phyloP scores from a whole-genome alignment of 164 flowering plant genomes.

The Piper longum region DNA sequence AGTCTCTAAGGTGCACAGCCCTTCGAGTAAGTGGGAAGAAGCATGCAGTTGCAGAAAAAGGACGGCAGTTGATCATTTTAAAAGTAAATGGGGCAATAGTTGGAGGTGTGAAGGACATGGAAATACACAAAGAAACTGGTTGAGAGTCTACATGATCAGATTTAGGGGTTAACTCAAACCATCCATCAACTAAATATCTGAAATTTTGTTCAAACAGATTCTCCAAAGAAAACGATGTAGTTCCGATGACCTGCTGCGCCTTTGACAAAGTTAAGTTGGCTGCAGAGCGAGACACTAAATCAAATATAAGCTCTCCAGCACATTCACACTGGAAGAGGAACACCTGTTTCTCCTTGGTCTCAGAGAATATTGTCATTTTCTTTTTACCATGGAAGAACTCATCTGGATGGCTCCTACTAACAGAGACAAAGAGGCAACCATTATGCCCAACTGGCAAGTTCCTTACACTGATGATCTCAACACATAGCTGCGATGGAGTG shows the following conservation, averaged over 20 bases:
- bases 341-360: conserved; percentile 52
- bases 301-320: conserved; percentile 53
- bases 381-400: conserved; percentile 34
- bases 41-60: conserved; percentile 33
- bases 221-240: conserved; percentile 40
- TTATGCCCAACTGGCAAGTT: conserved; percentile 51
- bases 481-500: conserved; percentile 33
- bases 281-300: conserved; percentile 33
- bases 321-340: conserved; percentile 74
- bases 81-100: conserved; percentile 31
- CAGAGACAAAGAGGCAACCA: conserved; percentile 42
- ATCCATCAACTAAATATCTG: conserved; percentile 45
- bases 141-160: conserved; percentile 12
- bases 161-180: conserved; percentile 51
- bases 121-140: conserved; percentile 49
- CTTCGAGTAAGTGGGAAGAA: conserved; percentile 36
- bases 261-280: conserved; percentile 28
- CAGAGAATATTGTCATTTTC: conserved; percentile 46
- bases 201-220: conserved; percentile 32
- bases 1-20: conserved; percentile 28
- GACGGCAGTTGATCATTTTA: conserved; percentile 35
- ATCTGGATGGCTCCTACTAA: conserved; percentile 70
- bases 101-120: conserved; percentile 65
- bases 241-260: conserved; percentile 34
- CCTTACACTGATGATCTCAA: conserved; percentile 63